Evolutionary conservation across 768 basidiomycete species (phyloP), one percentile per base, ranked within the genome.

Genomic region (Termitomyces sp.): DNA sequence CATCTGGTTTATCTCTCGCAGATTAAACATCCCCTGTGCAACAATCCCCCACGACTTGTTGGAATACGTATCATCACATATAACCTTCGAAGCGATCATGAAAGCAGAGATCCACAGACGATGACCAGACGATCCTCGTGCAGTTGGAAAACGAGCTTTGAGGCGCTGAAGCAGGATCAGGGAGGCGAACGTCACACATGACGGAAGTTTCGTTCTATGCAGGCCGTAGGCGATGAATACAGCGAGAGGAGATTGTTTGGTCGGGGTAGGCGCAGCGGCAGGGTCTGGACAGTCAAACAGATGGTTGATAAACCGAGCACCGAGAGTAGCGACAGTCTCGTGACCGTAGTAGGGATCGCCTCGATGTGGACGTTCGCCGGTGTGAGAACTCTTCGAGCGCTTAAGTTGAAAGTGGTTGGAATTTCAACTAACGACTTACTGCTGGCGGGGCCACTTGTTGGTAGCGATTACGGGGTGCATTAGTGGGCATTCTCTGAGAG

Each of bases 1-100:
- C 94, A 96, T 95, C 80, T 96, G 94, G 74, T 97, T 97, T 69
- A 97, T 89, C 81, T 96, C 94, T 50, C 90, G 83, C 7, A 96
- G 76, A 3, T 79, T 81, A 68, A 95, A 96, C 85, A 94, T 89
- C 33, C 86, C 88, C 73, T 95, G 92, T 0, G 91, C 93, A 44
- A 96, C 94, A 49, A 95, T 90, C 6, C 86, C 84, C 94, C 94
- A 96, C 0, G 90, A 91, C 71, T 94, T 93, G 82, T 95, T 95
- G 16, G 90, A 92, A 72, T 95, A 96, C 0, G 92, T 95, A 67
- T 95, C 93, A 77, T 96, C 93, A 75, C 93, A 94, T 53, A 94
- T 90, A n/a, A 94, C 90, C 70, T 94, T 94, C 11, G 87, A 89
- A 3, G 91, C 86, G 69, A 95, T 92, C 93, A 96, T 96, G 73